Evolutionary conservation across 1,284 basidiomycete species (phyloP), one percentile per base, ranked within the genome.

Genomic region (Moniliophthora roreri): DNA sequence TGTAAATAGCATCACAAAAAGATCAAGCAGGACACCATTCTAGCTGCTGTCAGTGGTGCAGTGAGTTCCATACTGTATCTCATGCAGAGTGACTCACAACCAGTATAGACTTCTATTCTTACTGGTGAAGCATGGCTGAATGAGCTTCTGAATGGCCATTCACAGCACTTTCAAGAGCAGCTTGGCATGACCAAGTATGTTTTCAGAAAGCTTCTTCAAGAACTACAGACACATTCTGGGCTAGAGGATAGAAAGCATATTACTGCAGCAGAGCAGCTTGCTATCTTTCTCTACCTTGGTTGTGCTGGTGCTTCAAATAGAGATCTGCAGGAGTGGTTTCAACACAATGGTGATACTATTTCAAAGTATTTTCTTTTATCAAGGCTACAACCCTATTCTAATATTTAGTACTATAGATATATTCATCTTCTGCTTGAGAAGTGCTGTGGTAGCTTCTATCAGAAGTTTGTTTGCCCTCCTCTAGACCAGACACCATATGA

Each of bases 291-390:
- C 63, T 69, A 70, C 49, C 63, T 52, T 1, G 66, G 55, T 58
- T 63, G 67, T 13, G 69, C 66, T 45, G 67, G 68, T 3, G 36
- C 67, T 1, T 60, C 65, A 6, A 51, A 64, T 11, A 39, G 59
- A 1, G 64, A 67, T 59, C 53, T 69, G 39, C 66, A 61, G 16
- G 68, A 72, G 46, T 18, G 59, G 7, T 72, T 72, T 58, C 68
- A 70, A 52, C 51, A 48, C 4, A 59, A 62, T 32, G 65, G 65
- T 60, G 36, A 40, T n/a, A 53, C 52, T 21, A 36, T 48, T 35
- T 48, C 52, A 56, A 60, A 24, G 52, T 50, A 18, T 36, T 45
- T 48, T 4, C 15, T n/a, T n/a, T n/a, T n/a, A 26, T 15, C 10
- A 34, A 8, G 4, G 16, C 40, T 26, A 5, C 23, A 36, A 35